Evolutionary conservation across 2,329 filamentous ascomycete genomes (phyloP).

Genomic region (Colletotrichum eleusines): DNA sequence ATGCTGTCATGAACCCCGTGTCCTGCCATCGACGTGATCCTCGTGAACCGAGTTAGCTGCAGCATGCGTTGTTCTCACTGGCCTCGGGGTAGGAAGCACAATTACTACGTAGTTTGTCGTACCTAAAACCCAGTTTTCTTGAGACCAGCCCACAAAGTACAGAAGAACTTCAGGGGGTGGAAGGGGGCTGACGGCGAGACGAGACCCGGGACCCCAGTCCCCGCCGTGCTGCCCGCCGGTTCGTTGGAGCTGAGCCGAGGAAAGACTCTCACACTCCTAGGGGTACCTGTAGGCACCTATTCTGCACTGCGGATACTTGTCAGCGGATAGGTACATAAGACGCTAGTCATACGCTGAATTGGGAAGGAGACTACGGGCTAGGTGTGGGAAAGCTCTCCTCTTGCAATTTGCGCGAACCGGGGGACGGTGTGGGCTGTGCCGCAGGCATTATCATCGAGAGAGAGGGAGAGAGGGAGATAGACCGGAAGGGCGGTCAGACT

Average conservation of each 20-base stretch:
- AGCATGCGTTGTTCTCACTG: neutral
- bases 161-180: neutral
- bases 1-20: slow-evolving; percentile 22
- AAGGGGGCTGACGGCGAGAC: neutral
- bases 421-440: slow-evolving; percentile 6
- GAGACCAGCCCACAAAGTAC: neutral
- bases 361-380: slow-evolving; percentile 12
- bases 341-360: slow-evolving; percentile 10
- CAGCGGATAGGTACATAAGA: too few species aligned
- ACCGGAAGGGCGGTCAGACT: slow-evolving; percentile 38
- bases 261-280: too few species aligned
- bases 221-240: neutral
- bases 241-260: neutral
- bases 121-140: neutral
- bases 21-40: neutral
- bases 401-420: slow-evolving; percentile 16
- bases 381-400: slow-evolving; percentile 14
- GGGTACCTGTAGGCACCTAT: neutral
- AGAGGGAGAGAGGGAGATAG: too few species aligned
- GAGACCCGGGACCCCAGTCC: too few species aligned
- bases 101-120: neutral
- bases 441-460: neutral
- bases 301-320: neutral
- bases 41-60: neutral
- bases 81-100: neutral